Percentiles rank a stretch among this genome's conserved stretches.
Conservation (phyloP, 2,329 filamentous ascomycete genomes). For the Botrytis squamosa region DNA sequence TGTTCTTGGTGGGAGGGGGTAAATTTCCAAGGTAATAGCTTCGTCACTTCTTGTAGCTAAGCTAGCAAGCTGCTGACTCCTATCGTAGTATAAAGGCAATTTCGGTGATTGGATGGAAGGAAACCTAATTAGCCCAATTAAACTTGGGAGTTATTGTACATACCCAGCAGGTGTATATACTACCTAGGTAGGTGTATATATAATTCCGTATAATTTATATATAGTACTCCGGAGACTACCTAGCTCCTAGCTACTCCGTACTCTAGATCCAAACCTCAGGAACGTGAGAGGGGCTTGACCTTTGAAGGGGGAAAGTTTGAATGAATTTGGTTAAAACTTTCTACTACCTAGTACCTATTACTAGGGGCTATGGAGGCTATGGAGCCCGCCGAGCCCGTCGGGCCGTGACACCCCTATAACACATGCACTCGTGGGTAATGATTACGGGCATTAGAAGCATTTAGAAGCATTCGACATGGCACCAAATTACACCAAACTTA, state of each 20-base stretch:
- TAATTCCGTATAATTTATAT: not conserved
- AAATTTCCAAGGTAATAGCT: not conserved
- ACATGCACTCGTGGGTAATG: not conserved
- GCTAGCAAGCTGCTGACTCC: slow-evolving; percentile 1
- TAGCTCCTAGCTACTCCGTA: not conserved
- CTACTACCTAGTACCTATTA: not conserved
- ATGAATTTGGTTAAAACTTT: not conserved
- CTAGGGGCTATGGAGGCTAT: not conserved
- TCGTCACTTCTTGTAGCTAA: slow-evolving; percentile 13
- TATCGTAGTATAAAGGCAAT: not conserved
- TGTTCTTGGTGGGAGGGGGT: slow-evolving; percentile 3
- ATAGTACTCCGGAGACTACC: not conserved
- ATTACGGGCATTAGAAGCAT: slow-evolving; percentile 16
- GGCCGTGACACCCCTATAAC: slow-evolving; percentile 5
- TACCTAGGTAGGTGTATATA: too few relatives aligned
- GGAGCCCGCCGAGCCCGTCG: not conserved
- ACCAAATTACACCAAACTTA: not conserved
- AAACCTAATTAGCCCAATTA: not conserved
- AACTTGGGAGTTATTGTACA: not conserved
- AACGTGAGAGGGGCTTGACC: not conserved
- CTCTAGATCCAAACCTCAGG: too few relatives aligned
- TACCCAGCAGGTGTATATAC: not conserved
- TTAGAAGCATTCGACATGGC: not conserved
- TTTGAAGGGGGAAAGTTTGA: not conserved
- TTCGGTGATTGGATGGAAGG: slow-evolving; percentile 9